Percentiles rank a stretch among this genome's conserved stretches.
Evolutionary conservation across 495 filamentous ascomycete genomes (phyloP).

Genomic region (Parathielavia hyrcaniae): DNA sequence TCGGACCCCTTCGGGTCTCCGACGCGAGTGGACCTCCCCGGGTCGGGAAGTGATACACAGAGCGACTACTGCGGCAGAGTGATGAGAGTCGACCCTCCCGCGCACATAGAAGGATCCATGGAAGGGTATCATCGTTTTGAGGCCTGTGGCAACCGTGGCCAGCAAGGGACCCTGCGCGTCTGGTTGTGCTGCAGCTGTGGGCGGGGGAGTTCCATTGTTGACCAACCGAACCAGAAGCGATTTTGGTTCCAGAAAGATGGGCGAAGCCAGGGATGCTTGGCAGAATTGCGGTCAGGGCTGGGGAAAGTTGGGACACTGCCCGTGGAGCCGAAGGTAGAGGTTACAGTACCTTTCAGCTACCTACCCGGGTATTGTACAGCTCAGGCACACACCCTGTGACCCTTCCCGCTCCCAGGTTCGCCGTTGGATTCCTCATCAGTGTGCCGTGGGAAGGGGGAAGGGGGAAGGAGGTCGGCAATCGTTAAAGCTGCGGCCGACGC

Average conservation of each 20-base stretch:
- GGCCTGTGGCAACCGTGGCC: constrained; percentile 5
- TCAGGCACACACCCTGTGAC: too few relatives aligned
- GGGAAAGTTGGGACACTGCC: constrained; percentile 4
- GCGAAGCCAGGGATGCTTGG: not conserved
- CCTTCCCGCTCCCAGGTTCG: too few relatives aligned
- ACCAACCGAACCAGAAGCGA: constrained; percentile 6
- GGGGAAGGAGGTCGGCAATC: constrained; percentile 14
- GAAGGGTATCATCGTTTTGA: not conserved
- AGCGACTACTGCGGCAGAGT: too few relatives aligned
- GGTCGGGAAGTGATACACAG: not conserved
- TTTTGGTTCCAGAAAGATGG: constrained; percentile 8
- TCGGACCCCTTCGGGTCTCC: not conserved
- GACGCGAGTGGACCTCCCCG: not conserved
- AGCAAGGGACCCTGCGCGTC: not conserved
- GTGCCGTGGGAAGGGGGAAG: not conserved
- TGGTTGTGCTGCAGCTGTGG: not conserved
- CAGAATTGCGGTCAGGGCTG: not conserved
- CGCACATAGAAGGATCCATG: not conserved
- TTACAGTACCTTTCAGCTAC: too few relatives aligned
- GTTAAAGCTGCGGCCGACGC: not conserved
- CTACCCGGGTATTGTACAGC: too few relatives aligned
- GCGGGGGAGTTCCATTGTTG: not conserved
- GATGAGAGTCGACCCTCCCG: not conserved
- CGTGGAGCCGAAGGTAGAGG: constrained; percentile 29
- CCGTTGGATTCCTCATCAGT: not conserved